These are phyloP conservation scores for Penicillium simplicissimum DNA, from an alignment of 495 filamentous ascomycete species.

Conservation along the genomic window DNA sequence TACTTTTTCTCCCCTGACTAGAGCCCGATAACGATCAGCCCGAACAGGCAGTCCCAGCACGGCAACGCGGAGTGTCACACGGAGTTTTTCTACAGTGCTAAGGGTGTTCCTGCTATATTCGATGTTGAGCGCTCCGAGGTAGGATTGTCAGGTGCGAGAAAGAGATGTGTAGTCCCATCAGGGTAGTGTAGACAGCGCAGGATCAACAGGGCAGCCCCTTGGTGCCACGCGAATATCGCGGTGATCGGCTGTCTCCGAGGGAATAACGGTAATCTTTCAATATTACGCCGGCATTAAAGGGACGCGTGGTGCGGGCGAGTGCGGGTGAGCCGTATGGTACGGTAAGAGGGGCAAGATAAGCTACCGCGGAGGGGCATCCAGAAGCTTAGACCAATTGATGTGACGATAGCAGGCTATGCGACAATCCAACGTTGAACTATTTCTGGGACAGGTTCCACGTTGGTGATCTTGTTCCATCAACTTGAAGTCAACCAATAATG, in stretches of 20 bases:
- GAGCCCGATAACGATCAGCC: background rate
- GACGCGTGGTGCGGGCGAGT: background rate
- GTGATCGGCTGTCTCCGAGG: slow-evolving; percentile 13
- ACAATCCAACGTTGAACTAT: background rate
- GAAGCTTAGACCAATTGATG: background rate
- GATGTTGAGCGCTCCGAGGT: slow-evolving; percentile 9
- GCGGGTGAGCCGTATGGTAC: slow-evolving; percentile 8
- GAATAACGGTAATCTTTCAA: background rate
- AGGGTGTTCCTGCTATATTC: slow-evolving; percentile 20
- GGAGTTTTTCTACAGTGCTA: background rate
- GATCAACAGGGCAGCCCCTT: background rate
- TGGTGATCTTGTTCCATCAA: background rate
- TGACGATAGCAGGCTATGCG: background rate
- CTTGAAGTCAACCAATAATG: no score
- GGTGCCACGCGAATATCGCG: background rate
- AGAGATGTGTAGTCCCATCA: background rate
- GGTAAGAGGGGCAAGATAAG: slow-evolving; percentile 16
- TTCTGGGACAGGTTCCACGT: background rate
- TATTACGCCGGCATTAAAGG: background rate
- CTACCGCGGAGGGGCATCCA: background rate
- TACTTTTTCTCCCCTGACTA: background rate
- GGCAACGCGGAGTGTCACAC: background rate
- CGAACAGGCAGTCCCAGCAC: slow-evolving; percentile 8
- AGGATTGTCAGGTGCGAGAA: background rate
- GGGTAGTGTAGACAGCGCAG: background rate